Evolutionary conservation across 1,284 basidiomycete species (phyloP), one percentile per base, ranked within the genome.

Genomic region (Anthracocystis setariae): DNA sequence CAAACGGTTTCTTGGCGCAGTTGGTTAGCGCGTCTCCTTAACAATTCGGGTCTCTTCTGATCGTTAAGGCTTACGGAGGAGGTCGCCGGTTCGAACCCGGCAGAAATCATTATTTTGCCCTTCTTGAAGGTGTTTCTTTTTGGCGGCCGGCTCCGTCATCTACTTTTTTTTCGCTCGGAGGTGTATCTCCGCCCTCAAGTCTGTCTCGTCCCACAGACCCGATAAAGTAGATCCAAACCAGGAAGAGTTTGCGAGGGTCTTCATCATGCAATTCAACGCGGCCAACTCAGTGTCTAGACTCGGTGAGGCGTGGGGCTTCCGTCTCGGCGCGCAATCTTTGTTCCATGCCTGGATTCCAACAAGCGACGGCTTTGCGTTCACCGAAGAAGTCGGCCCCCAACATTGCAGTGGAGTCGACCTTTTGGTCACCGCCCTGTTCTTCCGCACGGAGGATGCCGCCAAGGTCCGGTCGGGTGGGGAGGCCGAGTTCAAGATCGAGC

Each of bases 11-110:
- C 68, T 61, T 71, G 68, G 68, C 68, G 68, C 68, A 71, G 68
- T 66, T 71, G 68, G 68, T 66, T 71, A 71, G 68, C 68, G 68
- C 62, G 68, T 71, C 68, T 71, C 68, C 68, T 71, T 71, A 71
- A 71, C 68, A 71, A 54, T 56, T 64, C 55, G 37, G 60, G 15
- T 68, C 44, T 40, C 4, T 38, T 23, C 46, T 27, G 57, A 60
- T 61, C 49, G 62, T 71, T 71, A 58, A 45, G 58, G 60, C 56
- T 63, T 58, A 58, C 68, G 68, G 68, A 71, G 68, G 68, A 71
- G 69, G 69, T 66, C 69, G 69, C 63, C 59, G 69, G 69, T 72
- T 72, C 69, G 69, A 72, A 59, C 69, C 69, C 63, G 69, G 69
- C 63, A 62, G 69, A 72, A 66, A 72, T 66, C 69, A 72, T 49